Base-by-base conservation (phyloP, 2,329 filamentous ascomycete genomes). In the Colletotrichum gloeosporioides region DNA sequence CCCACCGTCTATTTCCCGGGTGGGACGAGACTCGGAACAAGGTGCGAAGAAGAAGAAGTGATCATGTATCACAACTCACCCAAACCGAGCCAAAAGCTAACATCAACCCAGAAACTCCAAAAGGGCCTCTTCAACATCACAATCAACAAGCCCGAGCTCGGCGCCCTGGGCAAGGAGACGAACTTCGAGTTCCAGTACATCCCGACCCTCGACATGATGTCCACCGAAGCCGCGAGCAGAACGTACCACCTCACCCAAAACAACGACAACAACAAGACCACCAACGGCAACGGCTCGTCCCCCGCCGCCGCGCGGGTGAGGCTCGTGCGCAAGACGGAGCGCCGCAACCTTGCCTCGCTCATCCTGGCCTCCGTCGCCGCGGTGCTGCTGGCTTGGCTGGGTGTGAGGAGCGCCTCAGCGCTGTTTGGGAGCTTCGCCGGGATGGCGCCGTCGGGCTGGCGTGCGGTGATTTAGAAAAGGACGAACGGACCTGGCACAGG, bases 111-210 rank as follows among this genome's bases (percentile, higher is more conserved):
- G 82, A 79, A 72, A 62, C 80, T 83, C 74, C 81, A 79, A 69
- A 71, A 73, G 27, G 75, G 79, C n/a, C 77, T 82, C 77, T 94
- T 91, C 82, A 85, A 87, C 22, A 82, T 94, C 4, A 89, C 94
- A 18, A 89, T 93, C n/a, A 88, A 93, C 73, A 90, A 91, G 72
- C 91, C 92, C 69, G 81, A 82, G n/a, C 76, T 82, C 70, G 90
- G 88, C 71, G 94, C 92, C 0, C 86, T 96, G 9, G 91, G 93
- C 1, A 86, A 89, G 63, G 89, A 92, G 79, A 91, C 90, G 2
- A 87, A 85, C 10, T 96, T 95, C 80, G 91, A 93, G 25, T 94
- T 96, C 84, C 93, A 95, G 81, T 94, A 94, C 80, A 86, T 94
- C 12, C 93, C 93, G 0, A 81, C 82, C 31, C 80, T 86, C 22